phyloP scores from a whole-genome alignment of 805 yeast species.

The Hanseniaspora nectarophila region DNA sequence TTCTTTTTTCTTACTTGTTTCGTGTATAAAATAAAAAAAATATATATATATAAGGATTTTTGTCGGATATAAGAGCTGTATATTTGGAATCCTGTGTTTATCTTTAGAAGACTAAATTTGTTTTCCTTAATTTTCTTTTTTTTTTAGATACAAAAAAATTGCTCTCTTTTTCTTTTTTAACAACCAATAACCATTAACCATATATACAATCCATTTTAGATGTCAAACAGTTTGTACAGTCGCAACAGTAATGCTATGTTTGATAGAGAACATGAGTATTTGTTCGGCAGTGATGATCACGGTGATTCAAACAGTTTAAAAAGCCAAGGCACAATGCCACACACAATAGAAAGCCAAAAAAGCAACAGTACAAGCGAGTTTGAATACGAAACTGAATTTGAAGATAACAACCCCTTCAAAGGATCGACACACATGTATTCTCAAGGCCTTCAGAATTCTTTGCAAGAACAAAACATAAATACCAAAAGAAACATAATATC shows the following conservation, averaged over 20 bases:
- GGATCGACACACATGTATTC: conserved; percentile 31
- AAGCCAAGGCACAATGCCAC: background rate
- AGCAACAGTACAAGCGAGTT: background rate
- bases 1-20: no score
- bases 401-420: conserved; percentile 32
- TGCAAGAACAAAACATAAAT: conserved; percentile 13
- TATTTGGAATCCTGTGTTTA: no score
- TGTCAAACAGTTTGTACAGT: background rate
- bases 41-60: no score
- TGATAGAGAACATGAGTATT: conserved; percentile 4
- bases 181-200: no score
- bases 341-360: background rate
- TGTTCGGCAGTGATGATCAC: conserved; percentile 1
- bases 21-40: no score
- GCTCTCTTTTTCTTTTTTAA: no score
- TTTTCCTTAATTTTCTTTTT: no score
- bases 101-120: no score
- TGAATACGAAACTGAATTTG: conserved; percentile 19
- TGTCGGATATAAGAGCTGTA: no score
- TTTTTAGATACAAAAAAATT: no score
- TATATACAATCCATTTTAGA: no score
- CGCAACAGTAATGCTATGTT: background rate
- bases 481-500: conserved; percentile 3
- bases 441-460: conserved; percentile 27
- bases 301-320: background rate